Evolutionary conservation across 495 filamentous ascomycete species (phyloP).

Genomic region (Parathielavia hyrcaniae): DNA sequence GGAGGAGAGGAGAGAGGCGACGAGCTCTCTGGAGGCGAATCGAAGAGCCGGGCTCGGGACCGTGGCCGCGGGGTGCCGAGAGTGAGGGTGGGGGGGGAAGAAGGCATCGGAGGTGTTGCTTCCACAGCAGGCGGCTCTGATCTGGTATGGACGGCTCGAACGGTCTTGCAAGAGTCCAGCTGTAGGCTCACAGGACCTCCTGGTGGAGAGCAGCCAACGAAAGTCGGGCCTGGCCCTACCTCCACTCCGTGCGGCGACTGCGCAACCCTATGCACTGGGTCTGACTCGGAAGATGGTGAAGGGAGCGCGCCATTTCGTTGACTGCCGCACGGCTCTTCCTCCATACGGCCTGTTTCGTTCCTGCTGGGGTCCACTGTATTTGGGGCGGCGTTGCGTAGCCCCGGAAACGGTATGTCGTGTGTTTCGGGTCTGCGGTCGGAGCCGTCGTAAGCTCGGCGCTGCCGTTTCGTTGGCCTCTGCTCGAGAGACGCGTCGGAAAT

Average conservation of each 20-base stretch:
- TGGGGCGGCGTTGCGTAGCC: background rate
- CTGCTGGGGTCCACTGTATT: background rate
- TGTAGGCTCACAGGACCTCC: conserved; percentile 14
- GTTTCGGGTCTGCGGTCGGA: background rate
- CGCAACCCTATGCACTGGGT: too few species aligned
- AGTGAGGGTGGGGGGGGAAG: conserved; percentile 25
- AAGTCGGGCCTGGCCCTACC: too few species aligned
- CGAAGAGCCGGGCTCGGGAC: conserved; percentile 1
- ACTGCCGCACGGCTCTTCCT: background rate
- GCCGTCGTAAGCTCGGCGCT: conserved; percentile 29
- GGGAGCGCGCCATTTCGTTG: background rate
- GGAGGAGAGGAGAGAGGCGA: conserved; percentile 46
- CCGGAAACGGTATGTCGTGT: background rate
- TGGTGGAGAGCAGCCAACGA: too few species aligned
- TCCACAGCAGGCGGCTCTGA: conserved; percentile 3
- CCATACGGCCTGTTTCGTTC: background rate
- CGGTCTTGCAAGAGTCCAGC: background rate
- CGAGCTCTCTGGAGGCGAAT: conserved; percentile 27
- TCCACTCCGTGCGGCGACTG: too few species aligned
- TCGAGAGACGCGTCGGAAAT: conserved; percentile 17
- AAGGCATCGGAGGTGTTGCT: background rate
- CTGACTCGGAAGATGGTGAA: background rate
- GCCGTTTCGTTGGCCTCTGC: conserved; percentile 42
- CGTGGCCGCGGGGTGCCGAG: conserved; percentile 12
- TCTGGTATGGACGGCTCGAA: background rate